A percentile compares a stretch with the other conserved stretches of the same genome.
Evolutionary conservation across 2,329 filamentous ascomycete genomes (phyloP).

Genomic region (Colletotrichum eleusines): DNA sequence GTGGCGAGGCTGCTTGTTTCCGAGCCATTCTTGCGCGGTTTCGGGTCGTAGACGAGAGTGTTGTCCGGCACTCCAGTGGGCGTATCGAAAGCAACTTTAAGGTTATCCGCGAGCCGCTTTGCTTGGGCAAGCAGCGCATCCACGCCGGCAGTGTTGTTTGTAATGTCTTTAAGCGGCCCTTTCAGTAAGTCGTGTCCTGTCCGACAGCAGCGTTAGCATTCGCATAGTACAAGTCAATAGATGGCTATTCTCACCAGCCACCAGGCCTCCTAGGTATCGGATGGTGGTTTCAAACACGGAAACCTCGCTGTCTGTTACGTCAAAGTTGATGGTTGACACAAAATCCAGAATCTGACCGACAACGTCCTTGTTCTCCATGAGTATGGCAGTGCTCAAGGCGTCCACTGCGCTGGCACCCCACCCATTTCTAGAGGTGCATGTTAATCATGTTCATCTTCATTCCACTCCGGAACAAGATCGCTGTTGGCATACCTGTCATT

Average conservation of each 20-base stretch:
- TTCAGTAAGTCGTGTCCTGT: conserved; percentile 77
- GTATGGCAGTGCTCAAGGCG: conserved; percentile 80
- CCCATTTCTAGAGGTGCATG: conserved; percentile 69
- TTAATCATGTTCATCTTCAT: conserved; percentile 39
- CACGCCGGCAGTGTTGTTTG: conserved; percentile 59
- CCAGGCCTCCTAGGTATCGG: conserved; percentile 83
- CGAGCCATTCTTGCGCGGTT: conserved; percentile 60
- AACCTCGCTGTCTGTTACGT: conserved; percentile 68
- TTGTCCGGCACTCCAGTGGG: conserved; percentile 81
- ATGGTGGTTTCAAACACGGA: conserved; percentile 94
- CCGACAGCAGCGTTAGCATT: not conserved
- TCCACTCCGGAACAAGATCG: not conserved
- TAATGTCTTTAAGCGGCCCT: conserved; percentile 70
- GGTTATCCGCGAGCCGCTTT: conserved; percentile 74
- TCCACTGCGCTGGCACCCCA: conserved; percentile 90
- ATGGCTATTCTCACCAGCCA: conserved; percentile 68
- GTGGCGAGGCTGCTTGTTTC: conserved; percentile 79
- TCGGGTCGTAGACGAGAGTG: conserved; percentile 69
- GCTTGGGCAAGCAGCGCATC: conserved; percentile 75
- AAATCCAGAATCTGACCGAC: conserved; percentile 79
- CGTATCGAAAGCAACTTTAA: conserved; percentile 84
- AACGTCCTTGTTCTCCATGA: conserved; percentile 78
- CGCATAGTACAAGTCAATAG: not conserved
- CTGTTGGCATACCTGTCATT: conserved; percentile 73
- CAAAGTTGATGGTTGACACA: conserved; percentile 79